These are phyloP conservation scores for Stagonosporopsis cucurbitacearum DNA, from an alignment of 2,329 filamentous ascomycete genomes.

Conservation along the genomic window DNA sequence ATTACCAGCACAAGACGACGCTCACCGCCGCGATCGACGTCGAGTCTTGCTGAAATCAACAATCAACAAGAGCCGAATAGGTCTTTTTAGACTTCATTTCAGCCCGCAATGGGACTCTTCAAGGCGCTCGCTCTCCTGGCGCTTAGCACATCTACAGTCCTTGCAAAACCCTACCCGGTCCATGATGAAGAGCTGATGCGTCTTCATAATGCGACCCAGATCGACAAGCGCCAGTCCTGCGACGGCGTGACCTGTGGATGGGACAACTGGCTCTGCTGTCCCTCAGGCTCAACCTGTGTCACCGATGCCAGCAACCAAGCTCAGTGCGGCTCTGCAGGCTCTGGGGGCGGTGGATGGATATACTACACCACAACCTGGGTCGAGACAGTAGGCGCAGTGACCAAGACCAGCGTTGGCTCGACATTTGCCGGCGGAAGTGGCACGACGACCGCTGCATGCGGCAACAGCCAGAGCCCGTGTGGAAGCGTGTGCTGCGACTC, in stretches of 20 bases:
- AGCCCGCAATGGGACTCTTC: constrained; percentile 37
- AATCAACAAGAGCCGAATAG: background rate
- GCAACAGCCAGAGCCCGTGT: constrained; percentile 64
- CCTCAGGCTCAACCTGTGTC: constrained; percentile 36
- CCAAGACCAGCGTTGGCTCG: constrained; percentile 63
- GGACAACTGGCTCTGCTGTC: constrained; percentile 47
- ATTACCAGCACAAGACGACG: constrained; percentile 4
- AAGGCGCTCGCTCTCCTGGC: constrained; percentile 70
- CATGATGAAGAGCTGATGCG: constrained; percentile 35
- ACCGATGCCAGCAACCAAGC: constrained; percentile 46
- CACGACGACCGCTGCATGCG: constrained; percentile 50
- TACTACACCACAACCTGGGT: constrained; percentile 65
- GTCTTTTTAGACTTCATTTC: background rate
- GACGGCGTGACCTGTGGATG: constrained; percentile 41
- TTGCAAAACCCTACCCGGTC: constrained; percentile 42
- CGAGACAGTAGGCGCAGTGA: constrained; percentile 59
- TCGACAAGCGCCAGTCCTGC: constrained; percentile 29
- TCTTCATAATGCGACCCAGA: constrained; percentile 40
- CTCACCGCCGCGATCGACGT: constrained; percentile 6
- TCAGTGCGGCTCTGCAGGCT: constrained; percentile 38
- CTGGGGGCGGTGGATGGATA: constrained; percentile 56
- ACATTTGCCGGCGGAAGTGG: constrained; percentile 33
- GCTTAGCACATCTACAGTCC: constrained; percentile 60
- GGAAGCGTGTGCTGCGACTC: constrained; percentile 73
- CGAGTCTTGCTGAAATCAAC: background rate